Evolutionary conservation across 345 rosid species (phyloP).

Genomic region (Salix brachista): DNA sequence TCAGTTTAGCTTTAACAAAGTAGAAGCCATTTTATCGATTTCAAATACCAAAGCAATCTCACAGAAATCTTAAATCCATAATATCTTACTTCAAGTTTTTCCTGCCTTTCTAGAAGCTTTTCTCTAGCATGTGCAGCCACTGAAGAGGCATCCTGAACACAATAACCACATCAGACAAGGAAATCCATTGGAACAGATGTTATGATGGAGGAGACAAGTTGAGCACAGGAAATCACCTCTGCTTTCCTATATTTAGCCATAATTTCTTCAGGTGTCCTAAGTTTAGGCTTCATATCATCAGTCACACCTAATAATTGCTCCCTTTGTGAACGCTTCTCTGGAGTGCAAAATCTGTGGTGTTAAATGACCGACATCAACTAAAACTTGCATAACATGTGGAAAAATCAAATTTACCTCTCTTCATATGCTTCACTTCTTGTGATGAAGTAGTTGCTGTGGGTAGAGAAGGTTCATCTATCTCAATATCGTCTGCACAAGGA

Average conservation of each 20-base stretch:
- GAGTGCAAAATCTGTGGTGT: slow-evolving; percentile 4
- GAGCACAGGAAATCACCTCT: slow-evolving; percentile 28
- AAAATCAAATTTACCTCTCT: slow-evolving; percentile 9
- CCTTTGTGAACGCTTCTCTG: slow-evolving; percentile 19
- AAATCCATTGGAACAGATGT: slow-evolving; percentile 1
- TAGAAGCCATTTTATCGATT: neutral
- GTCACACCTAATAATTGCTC: slow-evolving; percentile 17
- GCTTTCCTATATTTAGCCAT: slow-evolving; percentile 25
- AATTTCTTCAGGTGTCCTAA: slow-evolving; percentile 27
- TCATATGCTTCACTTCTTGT: slow-evolving; percentile 24
- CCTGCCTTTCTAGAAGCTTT: slow-evolving; percentile 27
- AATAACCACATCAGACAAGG: slow-evolving; percentile 1
- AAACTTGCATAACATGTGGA: neutral
- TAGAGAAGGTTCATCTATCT: slow-evolving; percentile 23
- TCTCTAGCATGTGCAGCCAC: slow-evolving; percentile 23
- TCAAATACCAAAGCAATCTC: neutral
- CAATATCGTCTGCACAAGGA: slow-evolving; percentile 22
- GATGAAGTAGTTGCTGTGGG: slow-evolving; percentile 15
- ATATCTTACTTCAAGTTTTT: slow-evolving; percentile 23
- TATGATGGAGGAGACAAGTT: neutral
- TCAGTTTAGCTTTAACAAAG: neutral
- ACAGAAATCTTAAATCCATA: neutral
- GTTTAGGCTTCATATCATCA: slow-evolving; percentile 21
- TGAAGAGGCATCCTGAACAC: slow-evolving; percentile 25
- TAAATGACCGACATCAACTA: neutral